Base-by-base conservation (phyloP, 768 basidiomycete genomes). In the Rubroboletus pulcherrimus region DNA sequence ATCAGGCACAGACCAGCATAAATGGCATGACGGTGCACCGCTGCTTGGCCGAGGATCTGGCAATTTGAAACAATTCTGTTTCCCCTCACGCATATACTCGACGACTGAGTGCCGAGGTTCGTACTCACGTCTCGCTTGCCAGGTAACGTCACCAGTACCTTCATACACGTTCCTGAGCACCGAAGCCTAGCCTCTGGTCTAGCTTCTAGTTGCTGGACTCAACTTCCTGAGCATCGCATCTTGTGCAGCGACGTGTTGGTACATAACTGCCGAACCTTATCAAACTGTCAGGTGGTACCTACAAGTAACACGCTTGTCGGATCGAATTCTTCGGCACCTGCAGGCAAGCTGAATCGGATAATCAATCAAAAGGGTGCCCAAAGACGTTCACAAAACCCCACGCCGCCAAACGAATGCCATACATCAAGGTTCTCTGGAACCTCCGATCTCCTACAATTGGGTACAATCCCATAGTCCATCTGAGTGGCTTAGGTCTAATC, bases 91-190 rank as follows among this genome's bases (percentile, higher is more conserved):
- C 31, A 15, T 15, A 10, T 9, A 15, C 7, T 19, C 5, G 38
- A 38, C 34, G 37, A 17, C 21, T 31, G 34, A 35, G 29, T 52
- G 29, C 39, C 53, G 26, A 3, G 26, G 26, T 5, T 26, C 26
- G 52, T 43, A 49, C 61, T 21, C 57, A 29, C 42, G 53, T 52
- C 51, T 64, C 64, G 65, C 58, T 54, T 65, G 37, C 24, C 38
- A 7, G 3, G 14, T 49, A 51, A 60, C 62, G 61, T 66, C 47
- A 64, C 29, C 43, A 44, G 24, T 33, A 31, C 49, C 49, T 53
- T 44, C 42, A 21, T 42, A 29, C 29, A 14, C 35, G 9, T 15
- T 40, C 39, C 6, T 21, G 6, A 21, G 5, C 41, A 42, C 21
- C 3, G 6, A 41, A 21, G 26, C 8, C 42, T 26, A 19, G 5